Base-by-base conservation (phyloP, 805 yeast genomes). In the Brettanomyces nanus region DNA sequence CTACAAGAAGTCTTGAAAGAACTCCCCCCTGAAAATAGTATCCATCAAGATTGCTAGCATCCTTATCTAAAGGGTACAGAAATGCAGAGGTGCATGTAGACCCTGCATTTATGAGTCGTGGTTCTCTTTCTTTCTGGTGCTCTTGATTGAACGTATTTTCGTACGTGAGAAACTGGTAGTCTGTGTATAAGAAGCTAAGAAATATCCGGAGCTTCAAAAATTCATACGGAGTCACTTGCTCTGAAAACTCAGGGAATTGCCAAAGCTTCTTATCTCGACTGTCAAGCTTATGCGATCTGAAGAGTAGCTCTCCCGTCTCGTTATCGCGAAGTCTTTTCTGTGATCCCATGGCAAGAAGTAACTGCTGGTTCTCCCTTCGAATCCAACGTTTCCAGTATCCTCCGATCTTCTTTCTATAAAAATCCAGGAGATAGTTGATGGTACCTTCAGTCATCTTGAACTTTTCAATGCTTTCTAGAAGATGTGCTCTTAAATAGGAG, bases 351-450 rank as follows among this genome's bases (percentile, higher is more conserved):
- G 47, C 43, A n/a, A 38, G 40, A 17, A 49, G 38, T 4, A 54
- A 34, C 32, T 51, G 53, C 19, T 38, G 20, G 23, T 44, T 49
- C 29, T 43, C 60, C 30, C 73, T 72, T 36, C 70, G 67, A 41
- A 67, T 73, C 75, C 95, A 72, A 30, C 89, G 66, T 37, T 76
- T 69, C 97, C 97, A 90, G 62, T 92, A 90, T 3, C 86, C 82
- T 3, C 85, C 94, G 28, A 86, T 72, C 33, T 71, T 66, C 18
- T 66, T 62, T 39, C 65, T 62, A 61, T 85, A 92, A 39, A 65
- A 59, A 36, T 67, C 58, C 17, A 78, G 62, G 30, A 89, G 49
- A 3, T 63, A 61, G 34, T 65, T 50, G 18, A 66, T 53, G 4
- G 47, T 39, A 5, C 42, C 44, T 48, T 51, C 71, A 58, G 39